Evolutionary conservation across 257 asterid species (phyloP), one percentile per base, ranked within the genome.

Genomic region (Gynochthodes officinalis): DNA sequence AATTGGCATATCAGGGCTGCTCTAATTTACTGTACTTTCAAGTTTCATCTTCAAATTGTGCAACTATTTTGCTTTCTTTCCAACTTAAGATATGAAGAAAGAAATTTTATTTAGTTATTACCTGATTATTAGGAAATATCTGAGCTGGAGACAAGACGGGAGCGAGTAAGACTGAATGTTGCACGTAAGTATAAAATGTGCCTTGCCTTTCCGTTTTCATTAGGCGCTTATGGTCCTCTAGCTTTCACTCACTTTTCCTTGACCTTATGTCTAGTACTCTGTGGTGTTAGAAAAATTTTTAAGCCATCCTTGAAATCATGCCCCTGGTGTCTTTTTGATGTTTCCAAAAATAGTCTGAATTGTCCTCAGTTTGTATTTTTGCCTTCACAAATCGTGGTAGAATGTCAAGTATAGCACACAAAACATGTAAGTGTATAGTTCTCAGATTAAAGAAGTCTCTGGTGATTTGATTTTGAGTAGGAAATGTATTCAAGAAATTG

Each of bases 121-220:
- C 77, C 76, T 84, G 67, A 54, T 67, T 81, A 30, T 52, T 88
- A 94, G 99, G 99, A 95, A 89, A 80, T 92, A 90, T 89, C 87
- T 74, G 92, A 86, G 81, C 81, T 95, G 54, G 99, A 92, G 79
- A 93, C 92, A 71, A 90, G 94, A 82, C 88, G 99, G 78, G 97
- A 88, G 78, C 93, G 82, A 49, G 87, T 95, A 73, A 88, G 78
- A 76, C 83, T 82, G 77, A 92, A 88, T 78, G 89, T 95, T 84
- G 96, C 97, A 73, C 85, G 99, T 95, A 85, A 86, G 97, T 82
- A 27, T 71, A 69, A 52, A 48, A 61, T 64, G 27, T 76, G 32
- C 59, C 25, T 16, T 77, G 39, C 39, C 4, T 71, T 59, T 30
- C 49, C 16, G 30, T 10, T 60, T 71, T 25, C 13, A 13, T 35